Conservation (phyloP, 345 rosid species). For the Cardamine resedifolia region DNA sequence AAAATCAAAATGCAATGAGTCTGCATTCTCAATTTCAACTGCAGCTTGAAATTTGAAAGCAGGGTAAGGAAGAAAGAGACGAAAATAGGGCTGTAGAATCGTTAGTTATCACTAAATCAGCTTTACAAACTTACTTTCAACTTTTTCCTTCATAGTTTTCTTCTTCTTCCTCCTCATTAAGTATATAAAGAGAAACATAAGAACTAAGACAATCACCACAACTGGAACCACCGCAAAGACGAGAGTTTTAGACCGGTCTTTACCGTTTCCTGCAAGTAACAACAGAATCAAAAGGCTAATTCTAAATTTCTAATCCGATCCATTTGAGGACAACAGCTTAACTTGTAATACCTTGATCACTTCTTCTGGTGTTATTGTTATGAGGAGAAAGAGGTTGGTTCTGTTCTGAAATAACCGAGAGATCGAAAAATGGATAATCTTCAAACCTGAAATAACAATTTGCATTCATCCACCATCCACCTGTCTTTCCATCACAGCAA, state of each 20-base stretch:
- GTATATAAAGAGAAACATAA: conserved; percentile 2
- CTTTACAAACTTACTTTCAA: conserved; percentile 25
- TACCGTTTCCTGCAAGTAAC: conserved; percentile 17
- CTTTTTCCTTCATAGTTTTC: background rate
- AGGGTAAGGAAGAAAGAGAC: background rate
- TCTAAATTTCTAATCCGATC: background rate
- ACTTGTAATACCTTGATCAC: conserved; percentile 24
- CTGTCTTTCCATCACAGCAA: conserved; percentile 36
- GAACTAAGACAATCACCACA: background rate
- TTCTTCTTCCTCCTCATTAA: conserved; percentile 17
- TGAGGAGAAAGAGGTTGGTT: conserved; percentile 1
- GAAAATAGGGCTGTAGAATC: background rate
- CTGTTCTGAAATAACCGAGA: conserved; percentile 7
- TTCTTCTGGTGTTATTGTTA: background rate
- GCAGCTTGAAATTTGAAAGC: background rate
- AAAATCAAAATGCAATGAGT: conserved; percentile 36
- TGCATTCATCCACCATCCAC: conserved; percentile 38
- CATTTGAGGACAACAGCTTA: background rate
- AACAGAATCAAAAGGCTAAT: background rate
- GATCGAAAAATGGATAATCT: conserved; percentile 20
- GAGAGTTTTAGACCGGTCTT: background rate
- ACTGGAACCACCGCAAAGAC: background rate
- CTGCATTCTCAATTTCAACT: conserved; percentile 29
- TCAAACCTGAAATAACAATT: conserved; percentile 47
- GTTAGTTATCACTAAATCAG: too few relatives aligned